Conservation (phyloP, 2,329 filamentous ascomycete species). For the Fusarium kyushuense region DNA sequence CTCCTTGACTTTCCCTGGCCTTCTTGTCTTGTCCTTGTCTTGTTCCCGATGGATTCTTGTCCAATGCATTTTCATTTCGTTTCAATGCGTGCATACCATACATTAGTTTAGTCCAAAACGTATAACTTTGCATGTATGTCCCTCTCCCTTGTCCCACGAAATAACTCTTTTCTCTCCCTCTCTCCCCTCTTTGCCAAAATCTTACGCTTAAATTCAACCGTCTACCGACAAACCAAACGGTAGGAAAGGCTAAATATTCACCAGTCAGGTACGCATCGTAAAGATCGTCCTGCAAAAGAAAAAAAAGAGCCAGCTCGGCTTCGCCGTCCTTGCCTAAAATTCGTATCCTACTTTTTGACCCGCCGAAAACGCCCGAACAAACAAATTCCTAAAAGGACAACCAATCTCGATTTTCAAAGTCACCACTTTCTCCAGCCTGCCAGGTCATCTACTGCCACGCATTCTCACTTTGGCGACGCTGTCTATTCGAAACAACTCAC, state of each 20-base stretch:
- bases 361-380: constrained; percentile 47
- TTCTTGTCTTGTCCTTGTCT: neutral
- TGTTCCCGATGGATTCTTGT: constrained; percentile 7
- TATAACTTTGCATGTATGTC: constrained; percentile 31
- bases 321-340: constrained; percentile 31
- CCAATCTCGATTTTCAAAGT: constrained; percentile 11
- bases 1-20: constrained; percentile 11
- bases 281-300: neutral
- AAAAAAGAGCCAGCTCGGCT: constrained; percentile 36
- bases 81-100: constrained; percentile 14
- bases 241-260: neutral
- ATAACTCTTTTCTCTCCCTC: constrained; percentile 5
- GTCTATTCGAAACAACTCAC: constrained; percentile 20
- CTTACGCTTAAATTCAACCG: neutral
- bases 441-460: neutral
- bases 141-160: constrained; percentile 35
- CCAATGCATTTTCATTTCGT: constrained; percentile 9
- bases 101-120: constrained; percentile 5
- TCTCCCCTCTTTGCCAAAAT: neutral
- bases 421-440: neutral
- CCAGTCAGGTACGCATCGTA: neutral
- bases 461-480: neutral
- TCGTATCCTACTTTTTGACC: constrained; percentile 28
- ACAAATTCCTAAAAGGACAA: constrained; percentile 22
- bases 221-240: neutral